Evolutionary conservation across 2,329 filamentous ascomycete genomes (phyloP), one percentile per base, ranked within the genome.

Genomic region (Ilyonectria destructans): DNA sequence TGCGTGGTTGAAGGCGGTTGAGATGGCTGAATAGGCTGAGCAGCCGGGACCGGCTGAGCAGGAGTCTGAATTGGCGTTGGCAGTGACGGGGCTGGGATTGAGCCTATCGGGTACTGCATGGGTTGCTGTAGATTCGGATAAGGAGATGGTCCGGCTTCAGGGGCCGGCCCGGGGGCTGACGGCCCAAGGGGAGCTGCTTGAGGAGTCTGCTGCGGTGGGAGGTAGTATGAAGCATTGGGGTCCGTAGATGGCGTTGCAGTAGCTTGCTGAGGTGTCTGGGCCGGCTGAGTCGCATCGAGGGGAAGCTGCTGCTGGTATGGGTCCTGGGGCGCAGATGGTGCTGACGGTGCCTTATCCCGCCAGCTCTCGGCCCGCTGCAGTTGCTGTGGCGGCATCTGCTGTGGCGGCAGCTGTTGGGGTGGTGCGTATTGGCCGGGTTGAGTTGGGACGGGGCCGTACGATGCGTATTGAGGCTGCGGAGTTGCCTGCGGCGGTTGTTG

Each of bases 221-320:
- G 89, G 78, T 92, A 92, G 74, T 88, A 91, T 10, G 85, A 85
- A 12, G 86, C 83, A 66, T 84, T 88, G 1, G 88, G 84, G 66
- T 92, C 89, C 17, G 84, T 69, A 40, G 79, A 71, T 12, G 78
- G 77, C 29, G 77, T 74, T 8, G 70, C 74, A 7, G 71, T 65
- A 13, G 76, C 48, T 64, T 77, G 79, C 46, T 79, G 80, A 6
- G 78, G 75, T 15, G 73, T 77, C 64, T 77, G 78, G 54, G 77
- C 69, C 29, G 71, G 71, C 55, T 78, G 77, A 12, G 69, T 63
- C 13, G 72, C 64, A 45, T 80, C 79, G 23, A 73, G 69, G 3
- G 71, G 63, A 45, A 69, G 73, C 31, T 71, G 69, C 57, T 78
- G 75, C 45, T 77, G 77, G 65, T 78, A 79, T 19, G 71, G 69